Conservation (phyloP, 1,284 basidiomycete species). For the Melanopsichium pennsylvanicum region DNA sequence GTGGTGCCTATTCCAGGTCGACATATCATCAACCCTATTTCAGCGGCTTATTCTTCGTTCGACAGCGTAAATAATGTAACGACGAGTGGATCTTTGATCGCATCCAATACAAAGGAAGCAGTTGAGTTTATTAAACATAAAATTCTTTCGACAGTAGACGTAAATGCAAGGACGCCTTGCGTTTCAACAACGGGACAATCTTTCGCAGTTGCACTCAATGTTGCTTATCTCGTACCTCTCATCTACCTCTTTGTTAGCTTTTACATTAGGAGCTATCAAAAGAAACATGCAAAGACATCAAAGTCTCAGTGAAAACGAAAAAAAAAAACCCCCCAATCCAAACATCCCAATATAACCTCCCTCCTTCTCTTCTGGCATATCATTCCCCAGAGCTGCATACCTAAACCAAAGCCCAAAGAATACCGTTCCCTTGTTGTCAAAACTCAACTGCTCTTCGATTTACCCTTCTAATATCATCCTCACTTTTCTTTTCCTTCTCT, state of each 20-base stretch:
- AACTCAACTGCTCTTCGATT: too few relatives aligned
- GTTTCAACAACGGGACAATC: conserved; percentile 32
- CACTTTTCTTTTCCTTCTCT: too few relatives aligned
- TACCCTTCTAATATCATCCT: too few relatives aligned
- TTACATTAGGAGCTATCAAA: conserved; percentile 51
- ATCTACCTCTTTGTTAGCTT: conserved; percentile 58
- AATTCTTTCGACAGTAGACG: conserved; percentile 13
- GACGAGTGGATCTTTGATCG: background rate
- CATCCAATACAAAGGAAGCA: conserved; percentile 19
- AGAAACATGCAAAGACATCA: conserved; percentile 29
- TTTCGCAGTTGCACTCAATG: conserved; percentile 46
- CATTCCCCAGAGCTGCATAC: too few relatives aligned
- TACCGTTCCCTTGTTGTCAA: too few relatives aligned
- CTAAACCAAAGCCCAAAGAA: too few relatives aligned
- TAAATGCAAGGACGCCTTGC: conserved; percentile 19
- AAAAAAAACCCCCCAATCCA: too few relatives aligned
- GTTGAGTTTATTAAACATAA: conserved; percentile 19
- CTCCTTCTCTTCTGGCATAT: too few relatives aligned
- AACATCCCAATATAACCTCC: too few relatives aligned
- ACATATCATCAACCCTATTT: conserved; percentile 27
- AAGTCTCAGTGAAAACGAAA: conserved; percentile 37
- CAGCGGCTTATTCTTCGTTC: conserved; percentile 16
- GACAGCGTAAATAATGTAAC: conserved; percentile 8
- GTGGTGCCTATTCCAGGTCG: conserved; percentile 35
- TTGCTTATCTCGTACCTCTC: conserved; percentile 48